These are phyloP conservation scores for Carex scoparia DNA, from an alignment of 176 grass and related monocot genomes.

Conservation along the genomic window DNA sequence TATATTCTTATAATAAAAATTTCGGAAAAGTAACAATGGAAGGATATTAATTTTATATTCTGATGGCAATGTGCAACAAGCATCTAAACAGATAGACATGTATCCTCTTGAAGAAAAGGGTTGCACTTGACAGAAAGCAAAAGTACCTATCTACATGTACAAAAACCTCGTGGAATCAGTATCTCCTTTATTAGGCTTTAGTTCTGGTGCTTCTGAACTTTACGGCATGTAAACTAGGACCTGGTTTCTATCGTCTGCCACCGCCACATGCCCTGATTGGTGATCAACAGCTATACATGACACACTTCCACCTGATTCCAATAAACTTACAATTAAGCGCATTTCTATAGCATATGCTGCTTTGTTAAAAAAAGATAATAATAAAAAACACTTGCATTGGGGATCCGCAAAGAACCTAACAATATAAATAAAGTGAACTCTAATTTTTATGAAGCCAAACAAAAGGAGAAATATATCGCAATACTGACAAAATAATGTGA, in stretches of 20 bases:
- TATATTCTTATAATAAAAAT: too few species aligned
- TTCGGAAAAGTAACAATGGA: not conserved
- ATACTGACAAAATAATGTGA: too few species aligned
- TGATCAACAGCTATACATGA: slow-evolving; percentile 30
- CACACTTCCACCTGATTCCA: slow-evolving; percentile 35
- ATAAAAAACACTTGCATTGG: not conserved
- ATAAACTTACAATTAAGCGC: not conserved
- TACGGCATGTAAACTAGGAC: slow-evolving; percentile 24
- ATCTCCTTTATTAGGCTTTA: not conserved
- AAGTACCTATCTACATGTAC: not conserved
- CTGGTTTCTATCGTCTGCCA: slow-evolving; percentile 27
- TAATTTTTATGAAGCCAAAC: not conserved
- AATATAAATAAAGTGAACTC: not conserved
- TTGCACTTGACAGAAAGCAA: slow-evolving; percentile 3
- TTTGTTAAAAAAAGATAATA: not conserved
- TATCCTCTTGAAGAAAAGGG: not conserved
- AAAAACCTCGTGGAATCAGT: not conserved
- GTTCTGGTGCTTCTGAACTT: slow-evolving; percentile 8
- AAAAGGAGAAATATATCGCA: not conserved
- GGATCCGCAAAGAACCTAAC: not conserved
- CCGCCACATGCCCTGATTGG: slow-evolving; percentile 24
- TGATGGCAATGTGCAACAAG: not conserved
- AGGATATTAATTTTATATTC: not conserved
- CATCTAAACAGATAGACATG: slow-evolving; percentile 8
- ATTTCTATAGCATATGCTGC: not conserved